Evolutionary conservation across 2,329 filamentous ascomycete genomes (phyloP).

Genomic region (Pseudogymnoascus sp.): DNA sequence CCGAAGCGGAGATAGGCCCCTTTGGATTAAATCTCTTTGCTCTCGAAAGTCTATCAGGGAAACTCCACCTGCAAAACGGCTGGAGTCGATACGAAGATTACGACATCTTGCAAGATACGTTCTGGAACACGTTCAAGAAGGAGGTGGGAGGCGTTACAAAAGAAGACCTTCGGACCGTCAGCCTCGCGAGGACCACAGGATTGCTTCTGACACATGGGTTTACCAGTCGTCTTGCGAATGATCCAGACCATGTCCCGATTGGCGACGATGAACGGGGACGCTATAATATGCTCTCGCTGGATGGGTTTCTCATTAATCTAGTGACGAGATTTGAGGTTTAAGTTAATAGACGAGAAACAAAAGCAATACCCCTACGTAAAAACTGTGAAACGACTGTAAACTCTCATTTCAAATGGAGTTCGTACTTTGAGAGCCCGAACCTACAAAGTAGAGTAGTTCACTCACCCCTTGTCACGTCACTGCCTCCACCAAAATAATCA

Average conservation of each 20-base stretch:
- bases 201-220: conserved; percentile 32
- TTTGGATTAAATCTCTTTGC: conserved; percentile 36
- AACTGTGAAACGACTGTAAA: neutral
- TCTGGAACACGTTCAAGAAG: conserved; percentile 30
- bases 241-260: conserved; percentile 31
- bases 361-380: too few relatives aligned
- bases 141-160: conserved; percentile 27
- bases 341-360: neutral
- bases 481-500: neutral
- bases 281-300: conserved; percentile 34
- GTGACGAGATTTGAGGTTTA: conserved; percentile 28
- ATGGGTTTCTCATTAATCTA: conserved; percentile 33
- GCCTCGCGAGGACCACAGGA: conserved; percentile 30
- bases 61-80: conserved; percentile 32
- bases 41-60: conserved; percentile 29
- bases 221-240: conserved; percentile 34
- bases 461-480: neutral
- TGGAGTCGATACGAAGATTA: conserved; percentile 32
- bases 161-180: conserved; percentile 25
- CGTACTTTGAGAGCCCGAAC: neutral
- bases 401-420: neutral
- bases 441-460: neutral
- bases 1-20: conserved; percentile 34
- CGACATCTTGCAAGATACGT: conserved; percentile 23
- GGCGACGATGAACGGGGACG: conserved; percentile 31